These are phyloP conservation scores for Tubosaeta brunneosetosa DNA, from an alignment of 768 basidiomycete genomes.

Conservation along the genomic window DNA sequence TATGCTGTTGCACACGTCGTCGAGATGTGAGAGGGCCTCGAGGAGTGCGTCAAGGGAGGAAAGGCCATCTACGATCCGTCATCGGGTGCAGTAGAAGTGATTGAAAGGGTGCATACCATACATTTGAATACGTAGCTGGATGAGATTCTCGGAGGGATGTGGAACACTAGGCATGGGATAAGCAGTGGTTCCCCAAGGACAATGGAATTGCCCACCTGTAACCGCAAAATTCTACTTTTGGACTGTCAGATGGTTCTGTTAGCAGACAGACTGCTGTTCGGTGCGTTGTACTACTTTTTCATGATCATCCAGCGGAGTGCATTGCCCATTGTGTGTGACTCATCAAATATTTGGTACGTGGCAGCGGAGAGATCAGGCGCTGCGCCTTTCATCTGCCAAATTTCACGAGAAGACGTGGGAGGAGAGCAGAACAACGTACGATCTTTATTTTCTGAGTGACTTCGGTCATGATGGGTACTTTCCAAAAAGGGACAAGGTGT, in stretches of 20 bases:
- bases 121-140: conserved; percentile 99
- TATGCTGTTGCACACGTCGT: conserved; percentile 67
- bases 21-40: conserved; percentile 70
- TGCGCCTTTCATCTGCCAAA: conserved; percentile 75
- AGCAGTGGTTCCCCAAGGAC: conserved; percentile 5
- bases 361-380: conserved; percentile 78
- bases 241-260: conserved; percentile 50
- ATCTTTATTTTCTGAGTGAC: conserved; percentile 30
- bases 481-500: conserved; percentile 1
- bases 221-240: conserved; percentile 97
- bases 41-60: conserved; percentile 82
- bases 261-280: background rate
- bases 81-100: background rate
- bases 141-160: conserved; percentile 95
- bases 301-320: conserved; percentile 96
- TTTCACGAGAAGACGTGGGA: conserved; percentile 9
- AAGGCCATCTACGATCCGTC: conserved; percentile 60
- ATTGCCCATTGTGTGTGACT: conserved; percentile 96
- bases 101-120: conserved; percentile 64
- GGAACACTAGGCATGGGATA: conserved; percentile 40
- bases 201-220: conserved; percentile 64
- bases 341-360: conserved; percentile 89
- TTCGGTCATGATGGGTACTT: conserved; percentile 23
- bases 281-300: conserved; percentile 75
- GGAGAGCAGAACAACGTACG: conserved; percentile 14